Evolutionary conservation across 1,139 yeast species (phyloP).

Genomic region (Casaregolazyma suthepensis): DNA sequence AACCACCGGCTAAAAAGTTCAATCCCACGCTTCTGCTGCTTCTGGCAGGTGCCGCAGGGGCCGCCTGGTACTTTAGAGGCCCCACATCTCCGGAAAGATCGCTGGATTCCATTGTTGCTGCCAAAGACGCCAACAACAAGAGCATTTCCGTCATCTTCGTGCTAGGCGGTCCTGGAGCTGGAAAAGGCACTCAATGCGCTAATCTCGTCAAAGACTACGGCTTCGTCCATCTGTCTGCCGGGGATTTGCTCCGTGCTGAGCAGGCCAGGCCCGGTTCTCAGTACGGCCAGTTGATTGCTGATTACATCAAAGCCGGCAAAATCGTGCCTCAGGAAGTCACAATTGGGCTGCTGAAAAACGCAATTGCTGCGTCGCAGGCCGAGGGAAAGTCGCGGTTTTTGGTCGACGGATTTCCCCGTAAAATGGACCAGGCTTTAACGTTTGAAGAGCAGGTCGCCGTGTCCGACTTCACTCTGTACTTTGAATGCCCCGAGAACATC

Average conservation of each 20-base stretch:
- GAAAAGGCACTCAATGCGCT: slow-evolving; percentile 95
- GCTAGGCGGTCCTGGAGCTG: slow-evolving; percentile 79
- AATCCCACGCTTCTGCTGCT: background rate
- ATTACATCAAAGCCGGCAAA: slow-evolving; percentile 76
- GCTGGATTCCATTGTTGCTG: slow-evolving; percentile 4
- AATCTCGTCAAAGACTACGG: slow-evolving; percentile 73
- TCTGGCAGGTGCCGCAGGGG: background rate
- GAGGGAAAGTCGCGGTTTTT: slow-evolving; percentile 61
- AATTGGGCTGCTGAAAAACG: slow-evolving; percentile 71
- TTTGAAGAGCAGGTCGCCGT: slow-evolving; percentile 77
- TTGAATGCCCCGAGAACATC: slow-evolving; percentile 87
- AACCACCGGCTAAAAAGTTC: background rate
- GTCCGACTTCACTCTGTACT: slow-evolving; percentile 75
- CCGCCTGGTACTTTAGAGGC: background rate
- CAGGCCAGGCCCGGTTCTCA: slow-evolving; percentile 76
- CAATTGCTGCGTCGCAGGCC: slow-evolving; percentile 53
- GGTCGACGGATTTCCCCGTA: slow-evolving; percentile 95
- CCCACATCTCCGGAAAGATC: slow-evolving; percentile 2
- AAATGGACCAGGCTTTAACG: slow-evolving; percentile 94
- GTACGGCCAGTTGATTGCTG: slow-evolving; percentile 79
- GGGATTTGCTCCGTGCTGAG: slow-evolving; percentile 89
- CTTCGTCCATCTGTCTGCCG: slow-evolving; percentile 88
- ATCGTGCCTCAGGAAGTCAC: slow-evolving; percentile 97
- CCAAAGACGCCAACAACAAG: background rate
- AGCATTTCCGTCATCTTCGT: slow-evolving; percentile 77